These are phyloP conservation scores for Colletotrichum chlorophyti DNA, from an alignment of 2,329 filamentous ascomycete genomes.

Conservation along the genomic window DNA sequence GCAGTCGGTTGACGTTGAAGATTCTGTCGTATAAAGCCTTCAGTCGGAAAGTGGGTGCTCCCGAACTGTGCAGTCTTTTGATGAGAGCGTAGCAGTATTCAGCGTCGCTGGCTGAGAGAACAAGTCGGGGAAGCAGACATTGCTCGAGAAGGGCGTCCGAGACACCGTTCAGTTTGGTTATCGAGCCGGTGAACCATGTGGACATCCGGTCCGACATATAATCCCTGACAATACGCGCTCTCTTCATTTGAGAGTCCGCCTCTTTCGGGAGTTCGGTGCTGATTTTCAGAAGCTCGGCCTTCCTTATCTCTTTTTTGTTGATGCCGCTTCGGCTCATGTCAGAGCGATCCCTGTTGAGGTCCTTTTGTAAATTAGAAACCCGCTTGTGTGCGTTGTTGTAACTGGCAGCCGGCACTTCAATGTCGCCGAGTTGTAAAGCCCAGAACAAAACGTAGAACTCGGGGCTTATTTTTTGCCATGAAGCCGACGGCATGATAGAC, in stretches of 20 bases:
- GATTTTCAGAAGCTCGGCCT: conserved; percentile 72
- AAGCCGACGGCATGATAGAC: conserved; percentile 63
- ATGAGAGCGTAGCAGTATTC: conserved; percentile 89
- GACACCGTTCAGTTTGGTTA: conserved; percentile 68
- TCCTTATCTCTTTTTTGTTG: conserved; percentile 72
- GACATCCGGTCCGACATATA: conserved; percentile 79
- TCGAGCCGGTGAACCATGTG: conserved; percentile 75
- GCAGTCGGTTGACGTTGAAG: conserved; percentile 82
- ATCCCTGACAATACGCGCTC: conserved; percentile 71
- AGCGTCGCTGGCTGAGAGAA: conserved; percentile 85
- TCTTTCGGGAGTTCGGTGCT: conserved; percentile 76
- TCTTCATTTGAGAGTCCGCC: conserved; percentile 66
- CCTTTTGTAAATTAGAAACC: conserved; percentile 70
- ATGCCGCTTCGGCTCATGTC: conserved; percentile 74
- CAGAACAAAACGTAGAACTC: conserved; percentile 92
- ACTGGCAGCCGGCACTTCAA: conserved; percentile 76
- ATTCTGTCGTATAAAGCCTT: conserved; percentile 84
- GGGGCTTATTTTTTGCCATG: conserved; percentile 75
- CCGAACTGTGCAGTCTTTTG: conserved; percentile 84
- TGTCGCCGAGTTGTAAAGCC: conserved; percentile 84
- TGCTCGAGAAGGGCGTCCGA: conserved; percentile 85
- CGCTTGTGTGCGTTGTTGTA: conserved; percentile 80
- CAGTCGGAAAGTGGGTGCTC: conserved; percentile 85
- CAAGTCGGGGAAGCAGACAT: conserved; percentile 87
- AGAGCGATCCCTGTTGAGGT: conserved; percentile 73